These are phyloP conservation scores for Picea abies DNA, from an alignment of 83 land plant genomes.

Conservation along the genomic window DNA sequence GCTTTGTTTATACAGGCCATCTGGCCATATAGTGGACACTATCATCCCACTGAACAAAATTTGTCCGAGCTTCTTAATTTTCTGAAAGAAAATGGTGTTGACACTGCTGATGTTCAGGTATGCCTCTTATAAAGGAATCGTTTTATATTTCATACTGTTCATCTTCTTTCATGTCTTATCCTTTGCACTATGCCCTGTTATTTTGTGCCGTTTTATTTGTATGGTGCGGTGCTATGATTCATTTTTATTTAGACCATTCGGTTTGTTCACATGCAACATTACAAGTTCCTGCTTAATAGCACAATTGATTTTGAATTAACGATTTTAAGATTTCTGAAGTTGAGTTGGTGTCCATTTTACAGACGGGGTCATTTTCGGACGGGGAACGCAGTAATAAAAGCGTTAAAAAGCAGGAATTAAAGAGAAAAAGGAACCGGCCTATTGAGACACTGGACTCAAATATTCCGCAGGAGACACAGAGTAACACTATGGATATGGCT, in stretches of 20 bases:
- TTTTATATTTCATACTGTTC: too few species aligned
- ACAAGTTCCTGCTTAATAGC: neutral
- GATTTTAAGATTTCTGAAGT: neutral
- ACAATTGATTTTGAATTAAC: neutral
- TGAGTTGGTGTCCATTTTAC: slow-evolving; percentile 6
- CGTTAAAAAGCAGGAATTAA: too few species aligned
- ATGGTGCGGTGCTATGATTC: neutral
- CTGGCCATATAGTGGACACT: slow-evolving; percentile 28
- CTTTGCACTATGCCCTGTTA: neutral
- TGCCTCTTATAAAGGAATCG: too few species aligned
- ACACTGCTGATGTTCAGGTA: slow-evolving; percentile 64
- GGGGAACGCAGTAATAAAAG: neutral
- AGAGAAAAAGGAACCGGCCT: too few species aligned
- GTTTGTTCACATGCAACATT: neutral
- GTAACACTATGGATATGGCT: too few species aligned
- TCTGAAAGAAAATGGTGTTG: slow-evolving; percentile 56
- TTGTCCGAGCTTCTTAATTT: slow-evolving; percentile 49
- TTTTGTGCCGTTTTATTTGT: neutral
- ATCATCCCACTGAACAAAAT: slow-evolving; percentile 67
- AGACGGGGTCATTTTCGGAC: slow-evolving; percentile 15
- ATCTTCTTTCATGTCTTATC: too few species aligned
- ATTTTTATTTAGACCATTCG: neutral
- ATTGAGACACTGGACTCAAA: too few species aligned
- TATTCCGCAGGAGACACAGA: too few species aligned
- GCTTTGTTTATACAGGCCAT: too few species aligned